A percentile compares a stretch with the other conserved stretches of the same genome.
phyloP scores from a whole-genome alignment of 805 yeast species.

The Zygotorulaspora danielsina region DNA sequence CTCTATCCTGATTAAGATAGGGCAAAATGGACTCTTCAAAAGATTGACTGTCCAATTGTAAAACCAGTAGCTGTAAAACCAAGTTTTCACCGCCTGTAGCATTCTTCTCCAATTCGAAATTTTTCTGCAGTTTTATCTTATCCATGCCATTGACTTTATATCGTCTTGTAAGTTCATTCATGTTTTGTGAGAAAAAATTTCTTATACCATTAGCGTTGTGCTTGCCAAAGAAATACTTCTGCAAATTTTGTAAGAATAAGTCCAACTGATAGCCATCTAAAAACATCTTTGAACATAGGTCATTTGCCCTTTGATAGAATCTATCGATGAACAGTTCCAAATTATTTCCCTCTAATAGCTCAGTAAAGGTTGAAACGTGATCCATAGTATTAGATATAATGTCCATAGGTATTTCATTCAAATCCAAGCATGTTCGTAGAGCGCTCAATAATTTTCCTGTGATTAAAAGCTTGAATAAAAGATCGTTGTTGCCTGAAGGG shows the following conservation, averaged over 20 bases:
- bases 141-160: slow-evolving; percentile 19
- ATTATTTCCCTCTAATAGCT: slow-evolving; percentile 37
- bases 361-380: slow-evolving; percentile 19
- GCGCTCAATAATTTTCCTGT: slow-evolving; percentile 86
- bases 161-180: slow-evolving; percentile 30
- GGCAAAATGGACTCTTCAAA: slow-evolving; percentile 22
- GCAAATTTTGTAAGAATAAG: slow-evolving; percentile 46
- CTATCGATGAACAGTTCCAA: slow-evolving; percentile 53
- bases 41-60: slow-evolving; percentile 40
- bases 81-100: slow-evolving; percentile 16
- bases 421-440: slow-evolving; percentile 33
- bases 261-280: slow-evolving; percentile 56
- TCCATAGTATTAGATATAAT: slow-evolving; percentile 30
- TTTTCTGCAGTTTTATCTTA: slow-evolving; percentile 33
- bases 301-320: slow-evolving; percentile 67
- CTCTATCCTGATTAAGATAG: slow-evolving; percentile 44
- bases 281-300: slow-evolving; percentile 51
- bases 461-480: slow-evolving; percentile 52
- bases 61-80: slow-evolving; percentile 28
- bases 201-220: slow-evolving; percentile 27
- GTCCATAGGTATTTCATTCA: slow-evolving; percentile 16
- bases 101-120: slow-evolving; percentile 20
- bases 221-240: slow-evolving; percentile 49
- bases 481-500: slow-evolving; percentile 31
- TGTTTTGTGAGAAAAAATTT: slow-evolving; percentile 22